These are phyloP conservation scores for Arabis hirsuta DNA, from an alignment of 345 rosid species.

Conservation along the genomic window DNA sequence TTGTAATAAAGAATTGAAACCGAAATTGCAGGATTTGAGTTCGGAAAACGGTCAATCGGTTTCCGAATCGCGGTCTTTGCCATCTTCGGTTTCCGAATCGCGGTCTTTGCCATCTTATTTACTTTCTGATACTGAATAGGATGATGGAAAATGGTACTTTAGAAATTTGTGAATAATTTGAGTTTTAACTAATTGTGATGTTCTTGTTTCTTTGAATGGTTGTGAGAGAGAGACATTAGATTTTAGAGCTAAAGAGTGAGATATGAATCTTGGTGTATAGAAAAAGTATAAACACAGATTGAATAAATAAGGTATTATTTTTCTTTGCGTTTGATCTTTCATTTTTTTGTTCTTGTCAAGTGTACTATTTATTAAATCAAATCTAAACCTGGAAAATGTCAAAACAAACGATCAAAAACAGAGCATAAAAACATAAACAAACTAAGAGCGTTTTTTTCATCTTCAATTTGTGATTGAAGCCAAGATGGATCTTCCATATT, in stretches of 20 bases:
- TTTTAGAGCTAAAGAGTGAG: constrained; percentile 29
- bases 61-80: constrained; percentile 28
- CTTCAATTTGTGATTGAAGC: too few species aligned
- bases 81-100: constrained; percentile 6
- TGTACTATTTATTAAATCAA: too few species aligned
- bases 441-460: too few species aligned
- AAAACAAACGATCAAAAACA: too few species aligned
- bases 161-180: constrained; percentile 3
- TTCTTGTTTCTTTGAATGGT: constrained; percentile 29
- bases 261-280: constrained; percentile 31
- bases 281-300: background rate
- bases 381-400: too few species aligned
- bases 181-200: constrained; percentile 1
- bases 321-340: background rate
- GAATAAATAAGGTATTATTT: constrained; percentile 25
- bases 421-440: too few species aligned
- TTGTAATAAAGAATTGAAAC: constrained; percentile 72
- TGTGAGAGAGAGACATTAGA: constrained; percentile 25
- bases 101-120: constrained; percentile 39
- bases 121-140: constrained; percentile 69
- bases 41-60: constrained; percentile 47
- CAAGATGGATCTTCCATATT: background rate
- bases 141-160: constrained; percentile 12
- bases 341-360: background rate
- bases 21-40: constrained; percentile 67